phyloP scores from a whole-genome alignment of 1,284 basidiomycete species.

The Mycena citricolor region DNA sequence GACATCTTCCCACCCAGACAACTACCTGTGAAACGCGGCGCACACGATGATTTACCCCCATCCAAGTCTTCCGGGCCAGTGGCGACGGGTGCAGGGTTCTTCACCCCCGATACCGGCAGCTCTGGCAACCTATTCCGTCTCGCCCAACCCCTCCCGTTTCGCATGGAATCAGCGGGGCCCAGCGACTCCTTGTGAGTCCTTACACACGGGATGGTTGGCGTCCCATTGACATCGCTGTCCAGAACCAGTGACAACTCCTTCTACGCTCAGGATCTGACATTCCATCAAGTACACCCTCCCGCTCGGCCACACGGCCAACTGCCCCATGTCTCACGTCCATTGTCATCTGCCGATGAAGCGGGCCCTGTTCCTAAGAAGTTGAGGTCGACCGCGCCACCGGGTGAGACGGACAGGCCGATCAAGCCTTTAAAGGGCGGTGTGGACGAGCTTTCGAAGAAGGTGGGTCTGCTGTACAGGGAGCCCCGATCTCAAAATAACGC shows the following conservation, averaged over 20 bases:
- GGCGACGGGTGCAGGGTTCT: constrained; percentile 68
- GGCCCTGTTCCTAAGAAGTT: constrained; percentile 75
- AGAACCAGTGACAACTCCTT: constrained; percentile 61
- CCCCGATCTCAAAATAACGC: constrained; percentile 75
- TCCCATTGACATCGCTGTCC: constrained; percentile 37
- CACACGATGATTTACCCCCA: constrained; percentile 47
- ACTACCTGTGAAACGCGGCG: constrained; percentile 50
- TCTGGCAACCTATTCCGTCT: constrained; percentile 52
- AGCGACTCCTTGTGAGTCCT: constrained; percentile 63
- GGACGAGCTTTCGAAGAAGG: constrained; percentile 78
- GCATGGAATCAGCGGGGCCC: constrained; percentile 50
- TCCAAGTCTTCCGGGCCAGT: constrained; percentile 44
- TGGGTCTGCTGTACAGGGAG: no score
- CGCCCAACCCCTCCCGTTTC: constrained; percentile 52
- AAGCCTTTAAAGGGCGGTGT: constrained; percentile 57
- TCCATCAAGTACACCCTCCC: constrained; percentile 47
- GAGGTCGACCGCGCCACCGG: constrained; percentile 61
- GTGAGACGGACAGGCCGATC: constrained; percentile 43
- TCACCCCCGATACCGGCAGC: constrained; percentile 69
- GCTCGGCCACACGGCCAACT: constrained; percentile 44
- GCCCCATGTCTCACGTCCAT: constrained; percentile 56
- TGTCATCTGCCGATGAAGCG: constrained; percentile 77
- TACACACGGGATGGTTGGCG: constrained; percentile 14
- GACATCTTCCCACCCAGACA: constrained; percentile 69
- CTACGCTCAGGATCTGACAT: constrained; percentile 57